Base-by-base conservation (phyloP, 202 grass and related monocot genomes). In the Setaria italica region DNA sequence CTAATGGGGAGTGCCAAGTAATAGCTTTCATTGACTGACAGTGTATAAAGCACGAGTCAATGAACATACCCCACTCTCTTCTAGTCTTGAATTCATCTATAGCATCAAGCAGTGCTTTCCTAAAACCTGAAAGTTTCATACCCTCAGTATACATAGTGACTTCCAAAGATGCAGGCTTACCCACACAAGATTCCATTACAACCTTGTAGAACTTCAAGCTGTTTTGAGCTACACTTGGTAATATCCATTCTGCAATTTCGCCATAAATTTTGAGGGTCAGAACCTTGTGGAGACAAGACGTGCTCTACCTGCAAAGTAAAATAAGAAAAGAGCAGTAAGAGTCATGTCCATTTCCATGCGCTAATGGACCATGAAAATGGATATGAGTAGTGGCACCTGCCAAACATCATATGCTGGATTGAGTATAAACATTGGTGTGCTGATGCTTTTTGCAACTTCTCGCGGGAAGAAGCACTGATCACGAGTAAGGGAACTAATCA, bases 331-430 rank as follows among this genome's bases (percentile, higher is more conserved):
- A 68, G 54, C 1, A n/a, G 6, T 34, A 71, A 42, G 30, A 80
- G 19, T 83, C 80, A 66, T 69, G 33, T 70, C 70, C 5, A 75
- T 32, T 79, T 54, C 54, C 5, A 65, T 63, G 50, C 33, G 16
- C 17, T 57, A 68, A 77, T 33, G 79, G 48, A 78, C 15, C 77
- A 75, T 60, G 30, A 29, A 64, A 77, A 72, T 81, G 62, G 74
- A 72, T 82, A 77, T 0, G 11, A 37, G 73, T 76, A 84, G 70
- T n/a, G 46, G 58, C 67, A 98, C 95, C 95, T 98, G 95, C 95
- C 89, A 95, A 86, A 74, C 69, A 80, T 98, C 95, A 77, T 95
- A 95, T 70, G 95, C 93, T 60, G 95, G 88, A 78, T 98, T 98
- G 58, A 98, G 95, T 81, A 95, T 92, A 83, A 98, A 98, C 69